Evolutionary conservation across 768 basidiomycete genomes (phyloP).

Genomic region (Leccinum obscurum): DNA sequence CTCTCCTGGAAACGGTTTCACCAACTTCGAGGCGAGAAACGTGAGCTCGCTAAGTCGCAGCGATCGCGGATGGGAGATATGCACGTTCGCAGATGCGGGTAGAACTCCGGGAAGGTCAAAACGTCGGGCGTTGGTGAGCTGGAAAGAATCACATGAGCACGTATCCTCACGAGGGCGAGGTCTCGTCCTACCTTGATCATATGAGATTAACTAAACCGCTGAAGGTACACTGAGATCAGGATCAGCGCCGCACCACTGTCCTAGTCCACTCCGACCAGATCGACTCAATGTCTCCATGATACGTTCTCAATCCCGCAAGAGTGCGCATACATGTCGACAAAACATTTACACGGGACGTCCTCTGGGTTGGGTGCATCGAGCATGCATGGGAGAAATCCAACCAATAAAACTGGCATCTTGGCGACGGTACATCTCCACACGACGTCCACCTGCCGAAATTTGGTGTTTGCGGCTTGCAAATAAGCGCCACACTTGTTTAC

Average conservation of each 20-base stretch:
- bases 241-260: constrained; percentile 50
- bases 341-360: constrained; percentile 42
- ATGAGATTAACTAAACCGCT: constrained; percentile 53
- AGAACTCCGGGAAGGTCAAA: constrained; percentile 49
- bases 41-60: constrained; percentile 66
- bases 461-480: constrained; percentile 49
- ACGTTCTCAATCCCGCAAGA: constrained; percentile 38
- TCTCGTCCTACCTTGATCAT: constrained; percentile 43
- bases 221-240: constrained; percentile 56
- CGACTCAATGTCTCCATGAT: constrained; percentile 50
- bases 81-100: constrained; percentile 49
- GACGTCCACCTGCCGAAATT: constrained; percentile 55
- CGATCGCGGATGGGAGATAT: constrained; percentile 66
- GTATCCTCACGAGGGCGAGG: not conserved
- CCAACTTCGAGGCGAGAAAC: constrained; percentile 55
- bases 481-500: constrained; percentile 42
- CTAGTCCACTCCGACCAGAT: constrained; percentile 51
- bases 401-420: constrained; percentile 41
- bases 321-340: constrained; percentile 56
- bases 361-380: constrained; percentile 34
- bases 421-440: constrained; percentile 59
- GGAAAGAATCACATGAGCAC: constrained; percentile 4
- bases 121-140: constrained; percentile 23
- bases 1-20: constrained; percentile 43
- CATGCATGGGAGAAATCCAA: constrained; percentile 44